phyloP scores from a whole-genome alignment of 106 monocot species.

The Acanthochlamys bracteata region DNA sequence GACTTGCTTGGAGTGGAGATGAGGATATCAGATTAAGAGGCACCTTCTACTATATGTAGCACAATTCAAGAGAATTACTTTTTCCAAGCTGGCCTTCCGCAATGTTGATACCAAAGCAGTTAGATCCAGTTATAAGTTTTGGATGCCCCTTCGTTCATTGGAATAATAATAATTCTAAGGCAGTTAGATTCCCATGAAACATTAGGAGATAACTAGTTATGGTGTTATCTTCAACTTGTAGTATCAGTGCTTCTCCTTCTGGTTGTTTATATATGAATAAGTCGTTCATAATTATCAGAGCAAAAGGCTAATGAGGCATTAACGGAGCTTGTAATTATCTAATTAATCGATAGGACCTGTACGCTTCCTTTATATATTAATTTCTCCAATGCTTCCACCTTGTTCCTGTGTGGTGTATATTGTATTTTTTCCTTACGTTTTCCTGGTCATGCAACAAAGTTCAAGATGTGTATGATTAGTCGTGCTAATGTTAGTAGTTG shows the following conservation, averaged over 20 bases:
- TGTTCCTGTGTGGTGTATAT: no score
- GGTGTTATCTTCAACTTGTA: background rate
- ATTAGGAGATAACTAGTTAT: background rate
- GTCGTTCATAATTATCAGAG: no score
- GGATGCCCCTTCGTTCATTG: background rate
- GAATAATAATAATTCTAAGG: background rate
- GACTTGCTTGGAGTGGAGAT: conserved; percentile 93
- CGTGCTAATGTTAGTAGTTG: no score
- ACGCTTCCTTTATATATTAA: no score
- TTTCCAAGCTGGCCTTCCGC: background rate
- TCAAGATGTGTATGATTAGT: no score
- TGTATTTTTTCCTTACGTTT: no score
- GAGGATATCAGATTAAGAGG: conserved; percentile 83
- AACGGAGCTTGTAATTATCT: no score
- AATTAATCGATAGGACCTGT: no score
- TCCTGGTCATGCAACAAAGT: no score
- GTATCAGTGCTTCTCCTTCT: background rate
- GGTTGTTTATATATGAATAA: no score
- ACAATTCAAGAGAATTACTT: background rate
- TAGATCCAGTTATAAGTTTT: background rate
- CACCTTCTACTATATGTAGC: background rate
- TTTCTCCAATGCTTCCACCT: no score
- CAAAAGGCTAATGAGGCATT: no score
- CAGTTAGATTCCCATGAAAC: background rate
- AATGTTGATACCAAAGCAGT: background rate